Percentiles rank a stretch among this genome's conserved stretches.
Evolutionary conservation across 257 asterid genomes (phyloP).

Genomic region (Ocimum tenuiflorum): DNA sequence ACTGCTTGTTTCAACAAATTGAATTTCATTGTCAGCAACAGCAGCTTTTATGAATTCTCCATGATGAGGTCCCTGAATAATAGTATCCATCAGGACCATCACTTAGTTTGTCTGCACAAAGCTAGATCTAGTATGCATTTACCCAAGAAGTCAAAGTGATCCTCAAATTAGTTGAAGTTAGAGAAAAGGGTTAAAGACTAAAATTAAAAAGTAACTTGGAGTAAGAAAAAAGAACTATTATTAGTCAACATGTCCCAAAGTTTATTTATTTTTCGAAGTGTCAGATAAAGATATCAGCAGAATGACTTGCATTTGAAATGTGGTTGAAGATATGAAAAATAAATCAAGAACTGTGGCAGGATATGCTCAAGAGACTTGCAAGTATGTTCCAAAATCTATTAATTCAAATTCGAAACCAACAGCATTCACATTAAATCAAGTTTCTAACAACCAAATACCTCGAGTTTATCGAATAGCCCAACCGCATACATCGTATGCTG

Average conservation of each 20-base stretch:
- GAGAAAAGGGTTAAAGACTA: background rate
- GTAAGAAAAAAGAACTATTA: background rate
- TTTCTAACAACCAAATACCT: conserved; percentile 40
- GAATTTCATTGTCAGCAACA: conserved; percentile 62
- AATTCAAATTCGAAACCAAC: background rate
- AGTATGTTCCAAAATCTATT: background rate
- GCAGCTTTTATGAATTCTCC: conserved; percentile 76
- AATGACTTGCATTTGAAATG: background rate
- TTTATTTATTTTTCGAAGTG: background rate
- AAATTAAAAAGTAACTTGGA: background rate
- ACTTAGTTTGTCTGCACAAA: conserved; percentile 12
- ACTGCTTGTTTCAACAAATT: conserved; percentile 73
- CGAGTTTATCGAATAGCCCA: conserved; percentile 64
- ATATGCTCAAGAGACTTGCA: background rate
- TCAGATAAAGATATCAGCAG: background rate
- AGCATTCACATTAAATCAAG: background rate
- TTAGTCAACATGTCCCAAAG: background rate
- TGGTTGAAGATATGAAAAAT: background rate
- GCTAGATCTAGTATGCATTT: background rate
- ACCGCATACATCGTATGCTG: conserved; percentile 61
- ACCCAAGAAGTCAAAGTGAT: background rate
- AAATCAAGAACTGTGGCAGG: background rate
- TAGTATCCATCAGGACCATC: background rate
- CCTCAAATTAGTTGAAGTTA: background rate
- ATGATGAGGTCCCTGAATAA: conserved; percentile 67